Base-by-base conservation (phyloP, 1,139 yeast genomes). In the Yamadazyma friedrichii region DNA sequence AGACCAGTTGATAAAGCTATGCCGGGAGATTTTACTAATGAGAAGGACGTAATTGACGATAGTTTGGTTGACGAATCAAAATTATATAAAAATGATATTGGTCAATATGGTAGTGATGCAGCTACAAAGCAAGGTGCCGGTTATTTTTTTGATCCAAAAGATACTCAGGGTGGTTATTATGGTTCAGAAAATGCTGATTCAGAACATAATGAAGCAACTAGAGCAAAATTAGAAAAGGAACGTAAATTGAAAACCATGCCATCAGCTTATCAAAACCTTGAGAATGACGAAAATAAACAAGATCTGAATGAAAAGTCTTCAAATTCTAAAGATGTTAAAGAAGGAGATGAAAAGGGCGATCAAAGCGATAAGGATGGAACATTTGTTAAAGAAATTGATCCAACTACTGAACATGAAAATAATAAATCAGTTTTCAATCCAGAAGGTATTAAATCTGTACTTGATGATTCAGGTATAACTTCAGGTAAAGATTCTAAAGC, bases 1-100 rank as follows among this genome's bases (percentile, higher is more conserved):
- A 50, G 50, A 35, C 70, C 70, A 2, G 56, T 66, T 29, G 58
- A 52, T 5, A 59, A 54, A 36, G 58, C 53, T 25, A 52, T 54
- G 16, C 54, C 63, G 3, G 72, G 73, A 2, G 72, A 67, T 49
- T 67, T 50, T 41, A 44, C 71, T 39, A 63, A 63, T 47, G 53
- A 58, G 22, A 65, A 67, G 49, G 40, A 45, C 15, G 69, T 71
- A 15, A 56, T 57, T 31, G 67, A 65, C 37, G 52, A 54, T 13
- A 35, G 54, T 13, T 51, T 61, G 33, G 50, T 55, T 15, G 45
- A 42, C 15, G 35, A 42, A 3, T 48, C 40, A 3, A 31, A 43
- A 5, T 20, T 46, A 16, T 45, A 44, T 24, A 31, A 42, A 15
- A 65, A 65, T 50, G 39, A 46, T 13, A 40, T 53, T 22, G 67